Percentiles rank a stretch among this genome's conserved stretches.
Evolutionary conservation across 305 asterid genomes (phyloP).

Genomic region (Caryopteris hybrid): DNA sequence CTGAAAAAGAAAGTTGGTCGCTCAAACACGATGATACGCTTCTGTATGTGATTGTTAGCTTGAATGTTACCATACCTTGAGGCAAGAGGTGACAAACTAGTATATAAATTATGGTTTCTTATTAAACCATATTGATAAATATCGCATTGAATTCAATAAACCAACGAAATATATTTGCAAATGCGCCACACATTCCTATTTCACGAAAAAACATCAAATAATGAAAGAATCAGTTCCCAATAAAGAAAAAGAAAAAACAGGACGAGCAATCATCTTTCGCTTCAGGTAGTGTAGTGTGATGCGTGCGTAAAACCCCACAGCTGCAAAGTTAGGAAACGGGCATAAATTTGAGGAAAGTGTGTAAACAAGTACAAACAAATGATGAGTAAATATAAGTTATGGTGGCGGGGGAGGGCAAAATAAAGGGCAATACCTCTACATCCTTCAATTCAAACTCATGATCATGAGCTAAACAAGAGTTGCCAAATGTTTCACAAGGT

Average conservation of each 20-base stretch:
- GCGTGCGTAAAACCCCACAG: conserved; percentile 88
- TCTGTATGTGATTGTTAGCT: too few species aligned
- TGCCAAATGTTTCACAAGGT: conserved; percentile 94
- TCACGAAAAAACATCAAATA: conserved; percentile 4
- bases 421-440: conserved; percentile 58
- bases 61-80: background rate
- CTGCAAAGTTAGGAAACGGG: conserved; percentile 42
- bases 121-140: background rate
- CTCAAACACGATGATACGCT: too few species aligned
- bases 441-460: conserved; percentile 73
- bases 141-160: background rate
- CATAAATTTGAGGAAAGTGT: background rate
- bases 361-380: background rate
- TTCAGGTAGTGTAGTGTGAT: conserved; percentile 53
- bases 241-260: background rate
- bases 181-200: conserved; percentile 2
- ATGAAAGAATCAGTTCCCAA: conserved; percentile 19
- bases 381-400: background rate
- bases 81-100: background rate
- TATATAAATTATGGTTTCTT: background rate
- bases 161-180: background rate
- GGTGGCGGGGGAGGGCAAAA: background rate
- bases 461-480: conserved; percentile 79
- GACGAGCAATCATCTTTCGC: conserved; percentile 9
- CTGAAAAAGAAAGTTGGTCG: too few species aligned